Evolutionary conservation across 1,139 yeast genomes (phyloP), one percentile per base, ranked within the genome.

Genomic region (Candida freyschussii): DNA sequence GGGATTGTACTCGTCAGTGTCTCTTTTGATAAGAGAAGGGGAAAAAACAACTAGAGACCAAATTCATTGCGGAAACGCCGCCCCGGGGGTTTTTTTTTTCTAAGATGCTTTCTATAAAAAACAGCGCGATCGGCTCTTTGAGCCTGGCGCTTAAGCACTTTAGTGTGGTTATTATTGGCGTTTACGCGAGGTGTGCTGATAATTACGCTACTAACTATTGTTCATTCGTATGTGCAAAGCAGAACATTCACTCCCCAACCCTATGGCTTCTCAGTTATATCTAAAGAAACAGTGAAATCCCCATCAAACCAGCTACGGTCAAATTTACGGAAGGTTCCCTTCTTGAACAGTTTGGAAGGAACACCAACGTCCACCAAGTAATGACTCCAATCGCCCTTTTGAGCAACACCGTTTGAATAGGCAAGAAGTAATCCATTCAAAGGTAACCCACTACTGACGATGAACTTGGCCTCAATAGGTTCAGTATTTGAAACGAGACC

Each of bases 371-470:
- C 95, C n/a, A 83, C 68, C 39, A 83, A 62, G 42, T 72, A 78
- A 50, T 78, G 87, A 13, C 57, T 53, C 50, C 72, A 67, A 32
- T 65, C 70, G 7, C 64, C 63, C 39, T 64, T 67, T 6, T 56
- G 50, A 17, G 60, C 56, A 21, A 59, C 52, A 5, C 66, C 67
- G 29, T 66, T 60, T 21, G 60, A 50, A 57, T 80, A 78, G 3
- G 82, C 78, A 44, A 75, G 77, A 17, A 75, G 56, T 16, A 82
- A 53, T 0, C 93, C 85, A 8, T 75, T 69, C 32, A 83, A 59
- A 3, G 95, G 94, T 46, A 86, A 62, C 2, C 93, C 94, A 55
- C 81, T 63, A 22, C 89, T 79, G 9, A 81, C 69, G 33, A 85
- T 69, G 24, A 55, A 53, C 18, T 57, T 55, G 16, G 62, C 45